A percentile compares a stretch with the other conserved stretches of the same genome.
These are phyloP conservation scores for Nitzschia sp. DNA, from an alignment of 108 stramenopile genomes.

Conservation along the genomic window DNA sequence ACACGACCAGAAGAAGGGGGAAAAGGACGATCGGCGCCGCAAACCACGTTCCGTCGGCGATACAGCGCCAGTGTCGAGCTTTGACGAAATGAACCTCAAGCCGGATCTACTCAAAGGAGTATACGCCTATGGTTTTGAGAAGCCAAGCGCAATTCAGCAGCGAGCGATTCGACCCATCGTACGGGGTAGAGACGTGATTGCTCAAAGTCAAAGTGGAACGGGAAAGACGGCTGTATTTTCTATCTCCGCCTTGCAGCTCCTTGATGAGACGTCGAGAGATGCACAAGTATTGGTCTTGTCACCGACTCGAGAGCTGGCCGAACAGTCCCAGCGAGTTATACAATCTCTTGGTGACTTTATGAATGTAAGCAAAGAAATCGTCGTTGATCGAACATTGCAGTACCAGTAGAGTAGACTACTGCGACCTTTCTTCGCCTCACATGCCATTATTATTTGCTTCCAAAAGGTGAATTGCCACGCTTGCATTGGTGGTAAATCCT, in stretches of 20 bases:
- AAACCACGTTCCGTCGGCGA: constrained; percentile 28
- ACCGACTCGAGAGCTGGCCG: constrained; percentile 97
- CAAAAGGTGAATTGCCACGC: constrained; percentile 87
- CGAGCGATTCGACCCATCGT: constrained; percentile 97
- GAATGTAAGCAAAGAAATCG: constrained; percentile 86
- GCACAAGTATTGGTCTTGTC: constrained; percentile 93
- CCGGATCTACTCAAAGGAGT: constrained; percentile 84
- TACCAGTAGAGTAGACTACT: neutral
- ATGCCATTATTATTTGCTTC: neutral
- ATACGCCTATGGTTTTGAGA: constrained; percentile 97
- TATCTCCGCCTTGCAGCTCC: constrained; percentile 89
- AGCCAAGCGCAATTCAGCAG: constrained; percentile 98
- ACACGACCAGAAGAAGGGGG: neutral
- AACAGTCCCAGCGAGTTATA: constrained; percentile 96
- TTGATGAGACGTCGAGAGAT: constrained; percentile 79
- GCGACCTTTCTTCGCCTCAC: neutral
- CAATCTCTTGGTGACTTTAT: constrained; percentile 94
- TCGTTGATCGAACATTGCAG: too few species aligned
- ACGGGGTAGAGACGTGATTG: constrained; percentile 94
- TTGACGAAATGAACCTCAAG: constrained; percentile 86
- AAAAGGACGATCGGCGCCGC: neutral
- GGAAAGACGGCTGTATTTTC: constrained; percentile 97
- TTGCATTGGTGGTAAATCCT: constrained; percentile 96
- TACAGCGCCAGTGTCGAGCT: constrained; percentile 67
- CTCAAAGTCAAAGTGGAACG: constrained; percentile 96